Base-by-base conservation (phyloP, 129 eudicot species). In the Flaveria sonorensis region DNA sequence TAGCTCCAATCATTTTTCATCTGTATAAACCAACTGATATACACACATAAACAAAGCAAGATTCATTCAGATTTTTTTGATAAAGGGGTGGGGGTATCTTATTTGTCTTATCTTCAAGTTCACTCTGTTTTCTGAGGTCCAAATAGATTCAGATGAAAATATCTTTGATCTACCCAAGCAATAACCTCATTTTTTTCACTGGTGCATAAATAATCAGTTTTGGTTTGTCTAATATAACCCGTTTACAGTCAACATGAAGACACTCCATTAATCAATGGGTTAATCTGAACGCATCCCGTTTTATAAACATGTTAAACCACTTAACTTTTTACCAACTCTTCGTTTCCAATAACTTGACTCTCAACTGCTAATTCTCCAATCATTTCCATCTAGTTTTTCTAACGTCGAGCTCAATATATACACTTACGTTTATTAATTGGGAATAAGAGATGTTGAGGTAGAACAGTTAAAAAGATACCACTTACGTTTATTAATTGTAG, bases 111-210 rank as follows among this genome's bases (percentile, higher is more conserved):
- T 77, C 82, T 56, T 63, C 19, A 6, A 30, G 1, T 7, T 30
- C 18, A 14, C 50, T 60, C 26, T 62, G 28, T 21, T 75, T 82
- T 82, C 72, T 82, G 67, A 71, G 86, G 86, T 77, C 82, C 79
- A 78, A 45, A 82, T 30, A 66, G 5, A 65, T 65, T 82, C 67
- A 19, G 46, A 65, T 61, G 23, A 45, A 70, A 32, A 20, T 19
- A 72, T 72, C 72, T 71, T 48, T 2, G 10, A 43, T 71, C 47
- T 40, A 72, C 45, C 4, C 67, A 71, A 4, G 20, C 12, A 46
- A 48, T 21, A 4, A 52, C 59, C 52, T 40, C 70, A 39, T 30
- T 8, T 80, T 3, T 26, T 8, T 24, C 40, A 36, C 40, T 5
- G 40, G 40, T 36, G 40, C 40, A 4, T 36, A 36, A 4, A 0